Base-by-base conservation (phyloP, 75 land plant species). In the Pinus taeda region DNA sequence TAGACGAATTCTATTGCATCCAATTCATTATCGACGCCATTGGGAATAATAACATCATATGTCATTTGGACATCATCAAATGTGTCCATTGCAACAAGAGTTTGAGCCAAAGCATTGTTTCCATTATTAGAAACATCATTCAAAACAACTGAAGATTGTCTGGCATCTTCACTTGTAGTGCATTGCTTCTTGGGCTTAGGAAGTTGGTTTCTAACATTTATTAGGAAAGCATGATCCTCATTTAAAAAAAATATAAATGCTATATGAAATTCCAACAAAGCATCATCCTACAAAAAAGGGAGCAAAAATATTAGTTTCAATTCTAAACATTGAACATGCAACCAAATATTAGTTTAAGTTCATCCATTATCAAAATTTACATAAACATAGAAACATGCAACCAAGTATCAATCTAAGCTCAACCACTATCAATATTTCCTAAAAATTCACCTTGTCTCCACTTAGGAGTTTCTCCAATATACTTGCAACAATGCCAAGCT, bases 211-310 rank as follows among this genome's bases (percentile, higher is more conserved):
- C 89, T 81, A 20, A 20, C 98, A 77, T 83, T 92, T 73, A 96
- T 73, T 0, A 92, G 87, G 78, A 96, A 96, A 60, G 91, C 83
- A 30, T 93, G 95, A 36, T 88, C 83, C 72, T 93, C 97, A 80
- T 96, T 96, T 63, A 90, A 97, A 37, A 93, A 90, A 20, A 93
- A 87, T 88, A 93, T 97, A 81, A 93, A 96, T 29, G 93, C 94
- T 15, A 96, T 85, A 75, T 96, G 95, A 84, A 90, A 96, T 6
- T 92, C 97, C 79, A 93, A 74, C 1, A 93, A 74, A 6, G 86
- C 90, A 74, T 94, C 94, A 79, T 89, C 91, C 83, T 88, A 74
- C 73, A 30, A 20, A 74, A 33, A 56, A 24, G 2, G 15, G 33
- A 42, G 30, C 22, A 37, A 37, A 66, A 37, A 7, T 17, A 37